Conservation (phyloP, 352 stramenopile genomes). For the Globisporangium apiculatum region DNA sequence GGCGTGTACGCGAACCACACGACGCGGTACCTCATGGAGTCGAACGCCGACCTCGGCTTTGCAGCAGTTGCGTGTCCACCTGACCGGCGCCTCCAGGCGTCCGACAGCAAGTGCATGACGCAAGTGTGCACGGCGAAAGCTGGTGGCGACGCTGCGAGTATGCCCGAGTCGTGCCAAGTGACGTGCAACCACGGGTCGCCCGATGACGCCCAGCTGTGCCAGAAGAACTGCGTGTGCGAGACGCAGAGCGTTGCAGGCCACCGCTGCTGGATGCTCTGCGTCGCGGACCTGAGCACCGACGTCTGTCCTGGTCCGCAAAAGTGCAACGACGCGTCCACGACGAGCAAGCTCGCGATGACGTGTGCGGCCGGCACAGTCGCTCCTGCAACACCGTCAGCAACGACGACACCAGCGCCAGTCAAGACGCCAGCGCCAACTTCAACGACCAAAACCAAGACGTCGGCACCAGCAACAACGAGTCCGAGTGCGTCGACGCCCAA, state of each 20-base stretch:
- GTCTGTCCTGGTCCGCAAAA: constrained; percentile 38
- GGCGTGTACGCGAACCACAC: constrained; percentile 46
- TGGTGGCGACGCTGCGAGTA: constrained; percentile 15
- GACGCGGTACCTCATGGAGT: constrained; percentile 40
- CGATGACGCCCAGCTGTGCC: constrained; percentile 25
- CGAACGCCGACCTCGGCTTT: constrained; percentile 26
- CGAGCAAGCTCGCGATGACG: constrained; percentile 38
- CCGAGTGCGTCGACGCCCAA: not conserved
- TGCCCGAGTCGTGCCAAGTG: constrained; percentile 42
- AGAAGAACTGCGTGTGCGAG: constrained; percentile 36
- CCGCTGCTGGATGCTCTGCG: constrained; percentile 55
- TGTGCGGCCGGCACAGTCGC: constrained; percentile 24
- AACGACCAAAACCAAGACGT: not conserved
- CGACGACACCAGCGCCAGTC: not conserved
- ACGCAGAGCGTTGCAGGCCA: constrained; percentile 20
- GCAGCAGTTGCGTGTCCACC: constrained; percentile 37
- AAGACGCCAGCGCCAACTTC: not conserved
- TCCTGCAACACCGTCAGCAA: constrained; percentile 7
- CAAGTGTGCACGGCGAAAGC: constrained; percentile 35
- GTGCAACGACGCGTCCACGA: constrained; percentile 29
- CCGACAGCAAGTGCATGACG: constrained; percentile 38
- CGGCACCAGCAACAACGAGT: not conserved
- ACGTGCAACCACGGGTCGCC: constrained; percentile 46
- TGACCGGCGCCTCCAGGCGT: constrained; percentile 33
- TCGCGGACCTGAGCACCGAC: constrained; percentile 33